Evolutionary conservation across 768 basidiomycete genomes (phyloP), one percentile per base, ranked within the genome.

Genomic region (Boletus barrowsii): DNA sequence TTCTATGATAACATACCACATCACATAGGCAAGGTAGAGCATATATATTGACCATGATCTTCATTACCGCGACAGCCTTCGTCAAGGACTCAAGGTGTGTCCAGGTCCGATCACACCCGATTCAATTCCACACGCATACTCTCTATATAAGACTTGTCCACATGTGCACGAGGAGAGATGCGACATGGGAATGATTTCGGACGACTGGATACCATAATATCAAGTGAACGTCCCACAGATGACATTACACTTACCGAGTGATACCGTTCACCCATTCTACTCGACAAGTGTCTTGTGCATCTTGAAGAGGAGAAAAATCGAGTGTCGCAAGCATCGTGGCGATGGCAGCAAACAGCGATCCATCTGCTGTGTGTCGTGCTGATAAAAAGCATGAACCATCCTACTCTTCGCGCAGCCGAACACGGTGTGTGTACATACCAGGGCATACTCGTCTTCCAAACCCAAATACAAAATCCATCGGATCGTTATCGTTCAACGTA

Each of bases 271-370:
- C 5, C 32, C 51, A 62, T 42, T 50, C 42, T 8, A 49, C 35
- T 5, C 50, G 18, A 24, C 53, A 39, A 3, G 11, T 4, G 2
- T 44, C 53, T 13, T 50, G n/a, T 3, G 22, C 2, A 24, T 57
- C 55, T 39, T 35, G 37, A 35, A n/a, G 32, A 22, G n/a, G 29
- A 20, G 15, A 17, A 22, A 61, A 58, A 1, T 52, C 53, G 29
- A 63, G 20, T 2, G 47, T 60, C 5, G 61, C 51, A 11, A 60
- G 61, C 55, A 63, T 63, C 14, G 47, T 56, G 30, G 33, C 18
- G 10, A 62, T 54, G 8, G 49, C 20, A 43, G 20, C n/a, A 24
- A 47, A 62, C 24, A 59, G 33, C 1, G 57, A 41, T 13, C 52
- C 52, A 37, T 54, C 57, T 0, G 50, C 57, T 0, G 46, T 22